phyloP scores from a whole-genome alignment of 768 basidiomycete species.

The Epithele typhae region DNA sequence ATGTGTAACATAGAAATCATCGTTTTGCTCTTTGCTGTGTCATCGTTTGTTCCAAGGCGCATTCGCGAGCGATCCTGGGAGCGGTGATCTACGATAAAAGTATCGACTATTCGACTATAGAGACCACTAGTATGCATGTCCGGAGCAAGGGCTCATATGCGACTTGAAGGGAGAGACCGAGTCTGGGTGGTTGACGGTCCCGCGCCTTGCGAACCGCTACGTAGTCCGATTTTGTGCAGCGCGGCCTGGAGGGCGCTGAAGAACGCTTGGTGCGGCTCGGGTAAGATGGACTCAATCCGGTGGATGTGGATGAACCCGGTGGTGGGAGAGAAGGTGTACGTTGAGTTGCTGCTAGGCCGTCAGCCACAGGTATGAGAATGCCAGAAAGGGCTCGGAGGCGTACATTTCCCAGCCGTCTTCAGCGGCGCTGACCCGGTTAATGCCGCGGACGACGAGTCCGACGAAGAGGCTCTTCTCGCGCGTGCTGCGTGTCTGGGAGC shows the following conservation, averaged over 20 bases:
- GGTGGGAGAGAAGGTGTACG: conserved; percentile 66
- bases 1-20: conserved; percentile 1
- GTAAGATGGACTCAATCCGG: conserved; percentile 70
- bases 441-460: conserved; percentile 51
- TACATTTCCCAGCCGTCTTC: conserved; percentile 72
- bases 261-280: conserved; percentile 68
- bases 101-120: too few species aligned
- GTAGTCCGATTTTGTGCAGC: conserved; percentile 14
- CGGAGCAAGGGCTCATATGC: too few species aligned
- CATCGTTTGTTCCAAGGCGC: too few species aligned
- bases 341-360: conserved; percentile 56
- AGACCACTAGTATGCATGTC: too few species aligned
- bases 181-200: too few species aligned
- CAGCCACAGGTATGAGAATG: background rate
- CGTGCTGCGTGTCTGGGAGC: conserved; percentile 21
- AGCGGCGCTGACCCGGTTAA: conserved; percentile 58
- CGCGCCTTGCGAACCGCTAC: conserved; percentile 9
- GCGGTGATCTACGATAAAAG: too few species aligned
- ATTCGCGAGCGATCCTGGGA: too few species aligned
- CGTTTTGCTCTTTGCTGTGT: conserved; percentile 6
- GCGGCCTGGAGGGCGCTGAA: conserved; percentile 49
- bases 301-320: conserved; percentile 64
- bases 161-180: too few species aligned
- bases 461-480: conserved; percentile 60
- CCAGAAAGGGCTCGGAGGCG: conserved; percentile 23